phyloP scores from a whole-genome alignment of 140 eudicot species.

The Eryngium alpinum region DNA sequence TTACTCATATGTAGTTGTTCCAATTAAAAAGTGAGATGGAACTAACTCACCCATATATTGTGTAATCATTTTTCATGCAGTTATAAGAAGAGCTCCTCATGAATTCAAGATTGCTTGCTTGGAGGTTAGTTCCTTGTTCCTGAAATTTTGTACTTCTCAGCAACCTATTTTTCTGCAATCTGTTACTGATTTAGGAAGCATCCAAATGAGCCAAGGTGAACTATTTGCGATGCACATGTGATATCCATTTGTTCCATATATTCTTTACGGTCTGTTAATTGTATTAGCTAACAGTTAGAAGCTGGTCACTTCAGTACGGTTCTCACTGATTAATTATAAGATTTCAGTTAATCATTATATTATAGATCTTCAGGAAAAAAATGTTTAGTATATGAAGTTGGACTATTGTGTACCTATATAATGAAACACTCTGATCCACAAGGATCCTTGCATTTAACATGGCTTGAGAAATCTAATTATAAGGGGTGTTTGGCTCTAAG shows the following conservation, averaged over 20 bases:
- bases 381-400: neutral
- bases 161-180: neutral
- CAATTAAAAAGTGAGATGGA: slow-evolving; percentile 1
- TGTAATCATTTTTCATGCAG: slow-evolving; percentile 51
- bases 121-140: slow-evolving; percentile 56
- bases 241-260: neutral
- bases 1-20: neutral
- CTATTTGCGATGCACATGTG: neutral
- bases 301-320: neutral
- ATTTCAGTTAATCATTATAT: neutral
- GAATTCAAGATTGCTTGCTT: slow-evolving; percentile 94
- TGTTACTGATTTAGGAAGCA: neutral
- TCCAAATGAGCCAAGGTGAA: neutral
- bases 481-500: too few relatives aligned
- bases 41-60: neutral
- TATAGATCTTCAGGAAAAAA: neutral
- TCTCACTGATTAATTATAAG: neutral
- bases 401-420: neutral
- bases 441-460: neutral
- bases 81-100: slow-evolving; percentile 97
- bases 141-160: neutral
- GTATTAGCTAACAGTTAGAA: neutral
- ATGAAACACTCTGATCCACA: neutral
- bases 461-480: slow-evolving; percentile 1
- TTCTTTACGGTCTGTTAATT: neutral